Base-by-base conservation (phyloP, 2,329 filamentous ascomycete species). In the Cercospora zeina region DNA sequence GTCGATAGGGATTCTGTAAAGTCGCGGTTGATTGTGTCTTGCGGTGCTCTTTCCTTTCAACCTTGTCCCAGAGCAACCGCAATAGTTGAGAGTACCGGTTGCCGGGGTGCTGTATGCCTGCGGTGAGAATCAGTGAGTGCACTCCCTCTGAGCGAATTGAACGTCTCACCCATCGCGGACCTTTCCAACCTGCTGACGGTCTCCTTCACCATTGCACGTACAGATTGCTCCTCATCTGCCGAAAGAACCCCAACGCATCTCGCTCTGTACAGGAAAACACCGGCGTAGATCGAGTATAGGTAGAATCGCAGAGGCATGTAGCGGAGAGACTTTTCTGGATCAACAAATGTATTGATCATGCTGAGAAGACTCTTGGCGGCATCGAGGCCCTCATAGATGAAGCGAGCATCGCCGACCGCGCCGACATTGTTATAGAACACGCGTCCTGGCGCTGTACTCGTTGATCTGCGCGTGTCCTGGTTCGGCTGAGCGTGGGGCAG, bases 351-450 rank as follows among this genome's bases (percentile, higher is more conserved):
- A 69, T 81, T 81, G 54, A 79, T 76, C 34, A 80, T 81, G n/a
- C 77, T 80, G 2, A 81, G 72, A 13, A 81, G 75, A 21, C 78
- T 78, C 69, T 81, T 81, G 7, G 79, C 79, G 0, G 79, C 79
- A 62, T 81, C 79, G 3, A 81, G 74, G 0, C 78, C 79, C 69
- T 81, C 79, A 67, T 80, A 81, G 55, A 81, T 81, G 70, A 81
- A 81, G 2, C 79, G 72, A 1, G 78, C 79, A 59, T 81, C 79
- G 9, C 79, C 77, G 1, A 81, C 78, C 1, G 78, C 77, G 3
- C 77, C 79, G 10, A 81, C 79, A 36, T 81, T 81, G 67, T 81
- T 81, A 60, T 78, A 79, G 66, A 81, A 81, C 8, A 81, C 76
- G 31, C 63, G 56, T 10, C 63, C 63, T 1, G 68, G 68, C 30